Percentiles rank a stretch among this genome's conserved stretches.
phyloP scores from a whole-genome alignment of 1,284 basidiomycete species.

The Gastroboletus turbinatus region DNA sequence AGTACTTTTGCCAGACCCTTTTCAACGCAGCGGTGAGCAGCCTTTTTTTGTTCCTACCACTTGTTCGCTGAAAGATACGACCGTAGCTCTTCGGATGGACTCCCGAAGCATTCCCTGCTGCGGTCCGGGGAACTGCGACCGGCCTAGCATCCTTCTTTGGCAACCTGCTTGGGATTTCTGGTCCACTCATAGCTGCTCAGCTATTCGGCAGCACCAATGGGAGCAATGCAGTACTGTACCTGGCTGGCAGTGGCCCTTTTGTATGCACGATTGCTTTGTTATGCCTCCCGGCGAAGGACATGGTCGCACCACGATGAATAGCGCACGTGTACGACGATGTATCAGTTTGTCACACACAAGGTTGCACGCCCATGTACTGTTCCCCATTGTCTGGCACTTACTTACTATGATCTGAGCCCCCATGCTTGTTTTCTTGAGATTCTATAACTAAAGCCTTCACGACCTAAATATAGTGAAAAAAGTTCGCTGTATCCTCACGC shows the following conservation, averaged over 20 bases:
- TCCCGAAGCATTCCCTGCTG: conserved; percentile 18
- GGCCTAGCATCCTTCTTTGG: conserved; percentile 9
- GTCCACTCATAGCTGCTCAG: conserved; percentile 8
- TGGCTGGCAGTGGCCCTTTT: too few relatives aligned
- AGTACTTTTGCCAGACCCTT: background rate
- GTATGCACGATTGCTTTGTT: conserved; percentile 6
- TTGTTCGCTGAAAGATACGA: background rate
- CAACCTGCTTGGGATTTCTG: conserved; percentile 5
- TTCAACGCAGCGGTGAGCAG: conserved; percentile 13
- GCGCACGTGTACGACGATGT: too few relatives aligned
- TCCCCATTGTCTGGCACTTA: too few relatives aligned
- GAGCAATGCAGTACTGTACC: conserved; percentile 12
- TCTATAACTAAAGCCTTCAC: too few relatives aligned
- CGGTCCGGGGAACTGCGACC: conserved; percentile 18
- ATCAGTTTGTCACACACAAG: too few relatives aligned
- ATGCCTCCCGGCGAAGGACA: conserved; percentile 13
- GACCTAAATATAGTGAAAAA: too few relatives aligned
- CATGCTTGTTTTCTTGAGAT: too few relatives aligned
- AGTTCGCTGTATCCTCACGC: too few relatives aligned
- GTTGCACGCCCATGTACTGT: too few relatives aligned
- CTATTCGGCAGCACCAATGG: conserved; percentile 11
- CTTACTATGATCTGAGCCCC: too few relatives aligned
- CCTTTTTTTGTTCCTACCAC: background rate
- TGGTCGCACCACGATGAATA: conserved; percentile 12
- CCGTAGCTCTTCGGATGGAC: conserved; percentile 19